Evolutionary conservation across 495 filamentous ascomycete species (phyloP), one percentile per base, ranked within the genome.

Genomic region (Penicillium diatomitis): DNA sequence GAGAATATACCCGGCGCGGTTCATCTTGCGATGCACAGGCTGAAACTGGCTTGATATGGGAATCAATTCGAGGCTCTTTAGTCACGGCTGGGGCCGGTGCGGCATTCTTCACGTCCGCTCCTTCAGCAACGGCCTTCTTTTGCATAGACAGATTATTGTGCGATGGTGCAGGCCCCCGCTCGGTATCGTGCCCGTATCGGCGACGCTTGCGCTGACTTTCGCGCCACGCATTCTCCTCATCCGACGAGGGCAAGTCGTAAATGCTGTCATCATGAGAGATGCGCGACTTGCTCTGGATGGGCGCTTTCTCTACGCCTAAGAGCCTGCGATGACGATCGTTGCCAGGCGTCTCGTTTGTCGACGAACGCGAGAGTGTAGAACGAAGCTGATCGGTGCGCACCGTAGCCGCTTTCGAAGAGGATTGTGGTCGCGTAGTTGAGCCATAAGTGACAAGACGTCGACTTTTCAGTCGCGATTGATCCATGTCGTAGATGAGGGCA

Each of bases 371-470:
- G 10, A 20, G 20, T 20, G 20, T 20, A 20, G 35, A 32, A 31
- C 34, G 45, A 27, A 38, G 34, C 6, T 28, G 38, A 34, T 40
- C 9, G 33, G 44, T 4, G 31, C 33, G 49, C 1, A 38, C 6
- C 41, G 47, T 4, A 9, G 20, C 38, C 4, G 27, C 41, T 32
- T 54, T 51, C 10, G 34, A 41, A 10, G 30, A 52, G 29, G 48
- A 31, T 11, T 62, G 56, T 33, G 56, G 61, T 48, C 56, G 64
- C 32, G 58, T 51, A 8, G 66, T 47, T 47, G 71, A 74, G 34
- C 76, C 75, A 56, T 79, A 79, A 1, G 75, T 79, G 29, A 67
- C 60, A 32, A 63, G 58, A 51, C 70, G 72, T 44, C 73, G 76
- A 52, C 60, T 65, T 27, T 56, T 58, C 35, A 50, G 46, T 8